Evolutionary conservation across 1,139 yeast genomes (phyloP).

Genomic region (Pichia sp.): DNA sequence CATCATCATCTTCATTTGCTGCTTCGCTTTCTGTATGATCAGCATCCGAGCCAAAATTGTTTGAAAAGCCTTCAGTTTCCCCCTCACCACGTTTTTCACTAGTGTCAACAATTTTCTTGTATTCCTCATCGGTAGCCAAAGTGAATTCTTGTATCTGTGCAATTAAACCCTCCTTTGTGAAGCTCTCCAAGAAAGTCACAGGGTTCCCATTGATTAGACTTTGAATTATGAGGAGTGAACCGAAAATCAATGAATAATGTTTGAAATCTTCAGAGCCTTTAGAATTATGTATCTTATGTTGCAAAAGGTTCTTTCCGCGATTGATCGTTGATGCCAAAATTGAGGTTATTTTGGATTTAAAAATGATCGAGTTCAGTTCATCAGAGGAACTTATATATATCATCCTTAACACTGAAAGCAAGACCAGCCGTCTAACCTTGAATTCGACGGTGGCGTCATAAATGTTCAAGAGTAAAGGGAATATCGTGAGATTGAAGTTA

Average conservation of each 20-base stretch:
- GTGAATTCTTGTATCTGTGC: constrained; percentile 42
- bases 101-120: background rate
- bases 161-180: constrained; percentile 71
- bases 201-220: constrained; percentile 45
- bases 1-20: constrained; percentile 25
- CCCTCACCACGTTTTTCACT: background rate
- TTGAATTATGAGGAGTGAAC: constrained; percentile 50
- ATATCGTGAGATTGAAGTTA: constrained; percentile 35
- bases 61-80: background rate
- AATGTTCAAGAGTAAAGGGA: constrained; percentile 61
- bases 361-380: constrained; percentile 23
- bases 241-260: constrained; percentile 43
- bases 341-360: constrained; percentile 36
- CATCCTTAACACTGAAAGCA: constrained; percentile 55
- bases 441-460: constrained; percentile 75
- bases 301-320: constrained; percentile 42
- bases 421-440: constrained; percentile 56
- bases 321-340: constrained; percentile 69
- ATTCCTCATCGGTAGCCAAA: constrained; percentile 9
- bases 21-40: constrained; percentile 31
- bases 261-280: constrained; percentile 21
- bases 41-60: background rate
- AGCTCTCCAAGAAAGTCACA: constrained; percentile 40
- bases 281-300: constrained; percentile 14
- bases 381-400: constrained; percentile 33